Evolutionary conservation across 257 asterid species (phyloP).

Genomic region (Solanum phureja): DNA sequence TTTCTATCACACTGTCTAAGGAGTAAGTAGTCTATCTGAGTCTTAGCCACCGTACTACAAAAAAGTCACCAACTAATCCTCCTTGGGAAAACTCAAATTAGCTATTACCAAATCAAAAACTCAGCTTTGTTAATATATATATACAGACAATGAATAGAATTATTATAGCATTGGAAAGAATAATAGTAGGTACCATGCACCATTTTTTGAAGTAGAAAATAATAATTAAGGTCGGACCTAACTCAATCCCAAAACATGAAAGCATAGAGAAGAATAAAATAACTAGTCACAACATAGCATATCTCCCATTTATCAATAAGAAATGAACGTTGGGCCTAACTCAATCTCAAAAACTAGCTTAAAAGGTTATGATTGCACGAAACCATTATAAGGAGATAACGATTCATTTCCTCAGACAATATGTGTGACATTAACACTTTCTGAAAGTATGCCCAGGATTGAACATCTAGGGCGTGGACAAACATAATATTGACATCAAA

Average conservation of each 20-base stretch:
- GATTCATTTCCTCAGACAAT: not conserved
- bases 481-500: not conserved
- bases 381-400: not conserved
- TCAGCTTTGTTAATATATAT: not conserved
- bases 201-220: not conserved
- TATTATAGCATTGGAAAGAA: not conserved
- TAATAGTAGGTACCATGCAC: not conserved
- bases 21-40: not conserved
- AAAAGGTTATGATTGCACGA: not conserved
- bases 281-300: not conserved
- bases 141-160: not conserved
- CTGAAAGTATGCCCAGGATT: accelerated
- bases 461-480: not conserved
- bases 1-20: not conserved
- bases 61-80: not conserved
- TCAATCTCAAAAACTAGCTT: not conserved
- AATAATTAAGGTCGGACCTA: not conserved
- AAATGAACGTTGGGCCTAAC: not conserved
- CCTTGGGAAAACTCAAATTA: not conserved
- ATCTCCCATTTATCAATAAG: not conserved
- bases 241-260: not conserved
- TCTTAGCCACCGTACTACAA: not conserved
- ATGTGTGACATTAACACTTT: not conserved
- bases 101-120: not conserved
- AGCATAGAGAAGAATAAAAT: too few relatives aligned